phyloP scores from a whole-genome alignment of 2,329 filamentous ascomycete genomes.

The Ceratocystiopsis minuta region DNA sequence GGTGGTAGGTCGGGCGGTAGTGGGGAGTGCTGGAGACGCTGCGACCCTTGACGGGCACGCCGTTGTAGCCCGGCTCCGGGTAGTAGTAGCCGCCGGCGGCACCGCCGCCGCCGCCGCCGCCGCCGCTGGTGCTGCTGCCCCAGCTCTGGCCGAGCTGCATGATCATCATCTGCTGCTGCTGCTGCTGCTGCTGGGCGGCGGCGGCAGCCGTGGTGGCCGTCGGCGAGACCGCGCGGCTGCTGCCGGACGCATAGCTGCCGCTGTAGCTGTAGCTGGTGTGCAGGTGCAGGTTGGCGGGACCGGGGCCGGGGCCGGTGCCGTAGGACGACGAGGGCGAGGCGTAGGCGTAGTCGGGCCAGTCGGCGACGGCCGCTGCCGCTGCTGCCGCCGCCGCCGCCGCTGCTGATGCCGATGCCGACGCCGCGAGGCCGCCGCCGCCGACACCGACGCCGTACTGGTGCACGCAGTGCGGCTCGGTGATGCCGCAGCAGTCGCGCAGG shows the following conservation, averaged over 20 bases:
- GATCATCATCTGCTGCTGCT: not conserved
- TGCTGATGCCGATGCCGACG: too few species aligned
- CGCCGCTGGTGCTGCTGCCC: not conserved
- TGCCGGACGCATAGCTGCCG: constrained; percentile 1
- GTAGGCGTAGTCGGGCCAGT: not conserved
- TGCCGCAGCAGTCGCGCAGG: constrained; percentile 27
- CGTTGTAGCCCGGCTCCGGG: too few species aligned
- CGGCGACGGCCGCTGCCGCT: too few species aligned
- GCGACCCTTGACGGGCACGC: too few species aligned
- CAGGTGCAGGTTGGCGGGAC: not conserved
- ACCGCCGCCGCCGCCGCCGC: not conserved
- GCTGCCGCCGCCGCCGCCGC: too few species aligned
- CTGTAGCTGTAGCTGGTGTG: not conserved
- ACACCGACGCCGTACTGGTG: constrained; percentile 23
- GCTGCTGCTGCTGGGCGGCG: not conserved
- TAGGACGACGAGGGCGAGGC: not conserved
- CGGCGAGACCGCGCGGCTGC: not conserved
- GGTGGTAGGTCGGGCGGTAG: too few species aligned
- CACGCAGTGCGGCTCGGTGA: constrained; percentile 35
- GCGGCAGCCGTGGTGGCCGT: not conserved
- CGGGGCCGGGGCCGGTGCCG: too few species aligned
- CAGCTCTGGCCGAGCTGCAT: not conserved
- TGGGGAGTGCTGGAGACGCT: too few species aligned
- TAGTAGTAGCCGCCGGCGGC: not conserved
- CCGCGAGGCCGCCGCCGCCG: not conserved